Evolutionary conservation across 768 basidiomycete genomes (phyloP).

Genomic region (Chiua virens): DNA sequence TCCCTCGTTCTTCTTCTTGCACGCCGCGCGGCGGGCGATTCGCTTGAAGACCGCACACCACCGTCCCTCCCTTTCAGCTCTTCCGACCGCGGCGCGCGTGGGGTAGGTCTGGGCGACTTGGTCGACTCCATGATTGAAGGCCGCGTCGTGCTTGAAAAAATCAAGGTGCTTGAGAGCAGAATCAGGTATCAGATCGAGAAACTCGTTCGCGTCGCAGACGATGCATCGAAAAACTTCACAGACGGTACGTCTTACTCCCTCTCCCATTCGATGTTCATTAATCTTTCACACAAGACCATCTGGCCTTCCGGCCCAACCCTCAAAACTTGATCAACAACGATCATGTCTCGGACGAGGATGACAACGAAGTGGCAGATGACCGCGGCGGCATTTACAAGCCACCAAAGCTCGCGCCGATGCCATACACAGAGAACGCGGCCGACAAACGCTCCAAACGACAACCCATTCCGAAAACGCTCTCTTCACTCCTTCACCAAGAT

Average conservation of each 20-base stretch:
- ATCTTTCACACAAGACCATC: conserved; percentile 59
- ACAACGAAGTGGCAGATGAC: conserved; percentile 14
- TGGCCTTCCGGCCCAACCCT: conserved; percentile 92
- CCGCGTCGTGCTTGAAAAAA: conserved; percentile 85
- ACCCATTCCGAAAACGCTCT: conserved; percentile 66
- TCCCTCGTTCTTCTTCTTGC: conserved; percentile 73
- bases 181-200: conserved; percentile 98
- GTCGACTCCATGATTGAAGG: conserved; percentile 79
- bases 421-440: conserved; percentile 63
- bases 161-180: conserved; percentile 77
- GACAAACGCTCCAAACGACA: conserved; percentile 46
- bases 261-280: background rate
- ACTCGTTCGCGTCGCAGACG: conserved; percentile 74
- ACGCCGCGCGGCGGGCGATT: conserved; percentile 68
- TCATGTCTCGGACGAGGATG: conserved; percentile 31
- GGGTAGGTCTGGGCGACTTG: conserved; percentile 64
- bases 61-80: conserved; percentile 54
- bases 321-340: conserved; percentile 58
- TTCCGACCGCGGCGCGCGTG: conserved; percentile 52
- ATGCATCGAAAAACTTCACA: conserved; percentile 43
- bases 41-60: conserved; percentile 50
- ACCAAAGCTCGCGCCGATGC: conserved; percentile 86
- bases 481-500: conserved; percentile 49
- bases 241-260: conserved; percentile 53
- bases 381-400: conserved; percentile 72